A percentile compares a stretch with the other conserved stretches of the same genome.
These are phyloP conservation scores for Xylaria digitata DNA, from an alignment of 2,329 filamentous ascomycete genomes.

Conservation along the genomic window DNA sequence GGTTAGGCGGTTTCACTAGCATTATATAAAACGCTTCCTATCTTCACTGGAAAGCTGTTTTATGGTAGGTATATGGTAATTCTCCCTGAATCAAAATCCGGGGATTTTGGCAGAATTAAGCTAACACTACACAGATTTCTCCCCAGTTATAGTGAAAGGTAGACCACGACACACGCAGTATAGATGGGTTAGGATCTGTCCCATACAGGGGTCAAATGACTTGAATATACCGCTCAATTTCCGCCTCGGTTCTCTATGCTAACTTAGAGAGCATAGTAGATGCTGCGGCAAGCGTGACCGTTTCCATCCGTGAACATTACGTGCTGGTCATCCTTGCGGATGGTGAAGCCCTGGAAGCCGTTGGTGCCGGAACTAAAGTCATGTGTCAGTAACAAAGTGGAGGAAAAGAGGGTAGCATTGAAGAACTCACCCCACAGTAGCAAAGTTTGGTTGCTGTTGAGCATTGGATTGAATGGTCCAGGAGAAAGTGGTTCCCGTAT, in stretches of 20 bases:
- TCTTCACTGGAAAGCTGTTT: too few species aligned
- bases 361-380: slow-evolving; percentile 16
- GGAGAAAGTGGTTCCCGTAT: slow-evolving; percentile 16
- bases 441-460: slow-evolving; percentile 10
- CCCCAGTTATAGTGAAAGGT: too few species aligned
- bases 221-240: neutral
- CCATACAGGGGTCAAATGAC: too few species aligned
- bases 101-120: too few species aligned
- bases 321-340: slow-evolving; percentile 29
- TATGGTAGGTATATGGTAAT: too few species aligned
- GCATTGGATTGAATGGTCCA: slow-evolving; percentile 24
- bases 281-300: slow-evolving; percentile 16
- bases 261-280: slow-evolving; percentile 23
- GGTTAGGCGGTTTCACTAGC: too few species aligned
- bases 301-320: slow-evolving; percentile 20
- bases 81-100: too few species aligned
- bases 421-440: slow-evolving; percentile 15
- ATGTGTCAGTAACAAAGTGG: neutral
- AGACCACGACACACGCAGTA: too few species aligned
- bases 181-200: too few species aligned
- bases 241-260: neutral
- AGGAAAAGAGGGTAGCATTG: too few species aligned
- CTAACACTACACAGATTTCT: too few species aligned
- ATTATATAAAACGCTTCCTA: too few species aligned
- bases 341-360: slow-evolving; percentile 19